A percentile compares a stretch with the other conserved stretches of the same genome.
phyloP scores from a whole-genome alignment of 108 stramenopile genomes.

The Cylindrotheca closterium region DNA sequence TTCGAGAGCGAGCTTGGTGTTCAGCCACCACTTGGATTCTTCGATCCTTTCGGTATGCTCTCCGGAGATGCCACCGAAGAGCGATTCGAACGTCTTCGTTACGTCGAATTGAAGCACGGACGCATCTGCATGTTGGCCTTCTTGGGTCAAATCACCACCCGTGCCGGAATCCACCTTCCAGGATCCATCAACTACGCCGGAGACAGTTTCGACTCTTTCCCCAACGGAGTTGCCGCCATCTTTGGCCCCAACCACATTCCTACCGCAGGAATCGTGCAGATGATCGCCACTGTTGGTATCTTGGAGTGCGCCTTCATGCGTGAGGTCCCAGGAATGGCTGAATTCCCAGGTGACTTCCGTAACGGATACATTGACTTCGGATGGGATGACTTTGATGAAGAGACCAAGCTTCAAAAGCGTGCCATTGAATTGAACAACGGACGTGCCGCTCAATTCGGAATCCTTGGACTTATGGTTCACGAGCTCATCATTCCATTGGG shows the following conservation, averaged over 20 bases:
- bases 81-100: conserved; percentile 69
- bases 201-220: conserved; percentile 51
- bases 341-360: conserved; percentile 74
- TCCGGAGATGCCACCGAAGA: conserved; percentile 36
- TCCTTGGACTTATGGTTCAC: conserved; percentile 68
- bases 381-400: conserved; percentile 59
- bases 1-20: conserved; percentile 85
- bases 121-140: conserved; percentile 73
- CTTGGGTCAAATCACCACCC: conserved; percentile 59
- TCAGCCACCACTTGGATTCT: conserved; percentile 86
- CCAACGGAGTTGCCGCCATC: conserved; percentile 54
- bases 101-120: conserved; percentile 93
- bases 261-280: conserved; percentile 48
- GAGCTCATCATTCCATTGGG: conserved; percentile 51
- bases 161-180: conserved; percentile 53
- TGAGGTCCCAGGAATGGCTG: conserved; percentile 43
- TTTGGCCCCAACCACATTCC: conserved; percentile 49
- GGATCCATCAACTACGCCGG: conserved; percentile 59
- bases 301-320: conserved; percentile 62
- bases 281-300: conserved; percentile 68
- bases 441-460: conserved; percentile 76
- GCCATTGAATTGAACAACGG: conserved; percentile 88
- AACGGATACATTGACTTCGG: conserved; percentile 75
- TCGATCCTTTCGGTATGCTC: conserved; percentile 71
- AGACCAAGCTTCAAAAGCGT: conserved; percentile 66